Base-by-base conservation (phyloP, 495 filamentous ascomycete species). In the Glutinoglossum americanum region DNA sequence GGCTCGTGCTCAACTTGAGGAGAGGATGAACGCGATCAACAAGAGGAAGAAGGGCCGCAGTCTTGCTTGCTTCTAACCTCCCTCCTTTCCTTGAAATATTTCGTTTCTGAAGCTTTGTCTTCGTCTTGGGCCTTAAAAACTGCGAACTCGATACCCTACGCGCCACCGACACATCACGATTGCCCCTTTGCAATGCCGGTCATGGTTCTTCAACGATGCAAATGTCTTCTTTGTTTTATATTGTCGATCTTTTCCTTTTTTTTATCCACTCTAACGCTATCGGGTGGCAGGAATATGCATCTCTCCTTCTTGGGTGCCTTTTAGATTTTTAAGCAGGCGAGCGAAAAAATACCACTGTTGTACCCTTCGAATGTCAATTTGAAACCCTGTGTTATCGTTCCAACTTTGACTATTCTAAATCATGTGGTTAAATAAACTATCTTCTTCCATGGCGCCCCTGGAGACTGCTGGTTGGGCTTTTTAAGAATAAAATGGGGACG, bases 31-130 rank as follows among this genome's bases (percentile, higher is more conserved):
- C 59, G 83, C 80, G n/a, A 81, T 94, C 65, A 84, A 81, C 66
- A 80, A 78, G 68, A 89, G 89, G 72, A 94, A 95, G 80, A 87
- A 87, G 75, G 92, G 92, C 80, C 84, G 87, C 65, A 86, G 83
- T 32, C 80, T 98, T 64, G 96, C 94, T 72, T 98, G 92, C 75
- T 98, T 98, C 72, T 98, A 56, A 41, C 25, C n/a, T 51, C n/a
- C n/a, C n/a, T n/a, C n/a, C n/a, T n/a, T n/a, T n/a, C 17, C 11
- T 51, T 51, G 47, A 51, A 51, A 19, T 23, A 6, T 9, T 51
- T 25, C 26, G 26, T 17, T 32, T 32, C 26, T 53, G 28, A 32
- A 53, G 49, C 49, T 32, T 53, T 32, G 49, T 17, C 23, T 32
- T 53, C 49, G 49, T 30, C 41, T 23, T 45, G n/a, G 41, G 41